These are phyloP conservation scores for Garcia nutans DNA, from an alignment of 345 rosid genomes.

Conservation along the genomic window DNA sequence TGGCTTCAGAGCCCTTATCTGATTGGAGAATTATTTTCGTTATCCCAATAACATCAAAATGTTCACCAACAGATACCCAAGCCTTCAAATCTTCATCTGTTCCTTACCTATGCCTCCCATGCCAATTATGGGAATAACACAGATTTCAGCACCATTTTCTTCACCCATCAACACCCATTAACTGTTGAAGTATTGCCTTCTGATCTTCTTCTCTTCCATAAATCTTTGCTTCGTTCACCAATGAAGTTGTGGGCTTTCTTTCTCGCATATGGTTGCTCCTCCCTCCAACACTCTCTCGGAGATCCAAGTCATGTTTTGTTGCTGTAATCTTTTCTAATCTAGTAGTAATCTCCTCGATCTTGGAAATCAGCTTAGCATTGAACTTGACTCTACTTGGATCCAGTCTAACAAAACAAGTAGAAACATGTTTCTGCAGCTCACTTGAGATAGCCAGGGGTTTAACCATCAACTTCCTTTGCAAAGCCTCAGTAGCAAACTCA, in stretches of 20 bases:
- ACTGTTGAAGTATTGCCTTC: not conserved
- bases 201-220: not conserved
- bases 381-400: constrained; percentile 2
- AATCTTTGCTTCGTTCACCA: not conserved
- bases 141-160: not conserved
- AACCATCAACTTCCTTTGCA: not conserved
- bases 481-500: constrained; percentile 13
- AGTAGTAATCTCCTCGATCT: not conserved
- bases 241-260: not conserved
- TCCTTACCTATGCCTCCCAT: not conserved
- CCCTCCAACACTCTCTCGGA: not conserved
- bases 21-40: constrained; percentile 4
- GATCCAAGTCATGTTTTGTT: not conserved
- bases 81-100: not conserved
- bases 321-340: not conserved
- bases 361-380: constrained; percentile 16
- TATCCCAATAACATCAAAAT: not conserved
- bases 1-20: not conserved
- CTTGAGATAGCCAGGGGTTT: not conserved
- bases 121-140: not conserved
- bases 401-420: not conserved
- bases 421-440: not conserved
- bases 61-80: not conserved
- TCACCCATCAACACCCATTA: not conserved
- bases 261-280: not conserved